Evolutionary conservation across 2,329 filamentous ascomycete genomes (phyloP).

Genomic region (Dactylonectria macrodidyma): DNA sequence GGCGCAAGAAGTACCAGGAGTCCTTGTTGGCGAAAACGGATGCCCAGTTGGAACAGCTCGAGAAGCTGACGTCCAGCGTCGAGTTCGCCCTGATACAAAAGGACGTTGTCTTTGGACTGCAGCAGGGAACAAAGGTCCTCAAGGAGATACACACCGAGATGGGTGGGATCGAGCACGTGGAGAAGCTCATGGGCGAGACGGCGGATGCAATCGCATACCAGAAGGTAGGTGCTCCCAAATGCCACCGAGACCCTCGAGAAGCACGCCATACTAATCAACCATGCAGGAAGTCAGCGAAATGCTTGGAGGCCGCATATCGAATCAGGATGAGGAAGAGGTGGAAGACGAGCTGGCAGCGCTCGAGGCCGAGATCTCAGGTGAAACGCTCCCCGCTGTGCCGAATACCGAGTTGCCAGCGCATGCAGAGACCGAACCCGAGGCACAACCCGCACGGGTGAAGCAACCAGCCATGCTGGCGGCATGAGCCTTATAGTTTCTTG

Average conservation of each 20-base stretch:
- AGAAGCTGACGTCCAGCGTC: constrained; percentile 88
- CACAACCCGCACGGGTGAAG: constrained; percentile 44
- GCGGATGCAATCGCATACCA: constrained; percentile 94
- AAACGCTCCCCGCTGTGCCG: constrained; percentile 49
- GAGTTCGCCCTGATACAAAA: constrained; percentile 98
- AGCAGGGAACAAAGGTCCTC: constrained; percentile 91
- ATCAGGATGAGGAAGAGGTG: constrained; percentile 97
- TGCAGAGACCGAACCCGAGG: constrained; percentile 37
- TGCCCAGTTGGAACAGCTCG: constrained; percentile 91
- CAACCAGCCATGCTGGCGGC: constrained; percentile 59
- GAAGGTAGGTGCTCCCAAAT: constrained; percentile 67
- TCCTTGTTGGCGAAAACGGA: constrained; percentile 91
- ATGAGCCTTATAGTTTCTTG: constrained; percentile 19
- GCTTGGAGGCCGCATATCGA: constrained; percentile 89
- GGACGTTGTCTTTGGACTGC: constrained; percentile 92
- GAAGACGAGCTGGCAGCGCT: constrained; percentile 93
- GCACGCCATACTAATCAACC: constrained; percentile 27
- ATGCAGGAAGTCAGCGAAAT: constrained; percentile 90
- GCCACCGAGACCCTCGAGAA: neutral
- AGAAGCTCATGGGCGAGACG: constrained; percentile 94
- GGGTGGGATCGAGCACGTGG: constrained; percentile 93
- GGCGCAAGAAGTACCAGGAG: constrained; percentile 97
- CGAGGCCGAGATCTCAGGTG: constrained; percentile 62
- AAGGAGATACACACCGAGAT: constrained; percentile 95
- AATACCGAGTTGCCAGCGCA: constrained; percentile 16